Base-by-base conservation (phyloP, 225 moss, liverwort and hornwort genomes). In the Takakia lepidozioides region DNA sequence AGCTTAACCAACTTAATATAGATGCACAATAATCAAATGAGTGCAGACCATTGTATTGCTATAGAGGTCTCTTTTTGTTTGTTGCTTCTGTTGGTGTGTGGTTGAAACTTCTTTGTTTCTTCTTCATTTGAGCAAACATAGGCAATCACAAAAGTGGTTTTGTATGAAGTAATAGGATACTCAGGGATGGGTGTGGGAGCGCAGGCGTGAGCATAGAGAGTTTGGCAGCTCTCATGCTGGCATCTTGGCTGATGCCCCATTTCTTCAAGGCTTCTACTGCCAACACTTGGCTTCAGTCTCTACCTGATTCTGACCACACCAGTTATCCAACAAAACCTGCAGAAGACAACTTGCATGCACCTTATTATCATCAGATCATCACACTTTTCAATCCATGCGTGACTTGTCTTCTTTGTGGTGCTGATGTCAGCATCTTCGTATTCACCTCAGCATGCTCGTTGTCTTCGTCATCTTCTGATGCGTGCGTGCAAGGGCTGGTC, bases 161-260 rank as follows among this genome's bases (percentile, higher is more conserved):
- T n/a, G n/a, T n/a, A n/a, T n/a, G n/a, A n/a, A n/a, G n/a, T n/a
- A n/a, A n/a, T n/a, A 32, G 8, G 7, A 32, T 32, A 83, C 87
- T 91, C 82, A 98, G 91, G 85, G 77, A 85, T 85, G 80, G 91
- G 81, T 91, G 84, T 98, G 87, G 83, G 83, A 85, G 69, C 87
- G 98, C 98, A 98, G 98, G 91, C 83, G 76, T 82, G 75, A 82
- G 76, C 71, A 87, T 77, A 87, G 83, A 91, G 84, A 76, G 69
- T 72, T 66, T 79, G 79, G 74, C 66, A 69, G 76, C 76, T 76
- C 81, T 82, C 87, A 73, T 82, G 79, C 76, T 81, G 76, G 68
- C 76, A 76, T 65, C 69, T 67, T 86, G 76, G 71, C 75, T 83
- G 82, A 85, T 84, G 66, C 76, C 62, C 76, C 69, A 84, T 69